Percentiles rank a stretch among this genome's conserved stretches.
These are phyloP conservation scores for Adansonia madagascariensis DNA, from an alignment of 441 rosid species.

Conservation along the genomic window DNA sequence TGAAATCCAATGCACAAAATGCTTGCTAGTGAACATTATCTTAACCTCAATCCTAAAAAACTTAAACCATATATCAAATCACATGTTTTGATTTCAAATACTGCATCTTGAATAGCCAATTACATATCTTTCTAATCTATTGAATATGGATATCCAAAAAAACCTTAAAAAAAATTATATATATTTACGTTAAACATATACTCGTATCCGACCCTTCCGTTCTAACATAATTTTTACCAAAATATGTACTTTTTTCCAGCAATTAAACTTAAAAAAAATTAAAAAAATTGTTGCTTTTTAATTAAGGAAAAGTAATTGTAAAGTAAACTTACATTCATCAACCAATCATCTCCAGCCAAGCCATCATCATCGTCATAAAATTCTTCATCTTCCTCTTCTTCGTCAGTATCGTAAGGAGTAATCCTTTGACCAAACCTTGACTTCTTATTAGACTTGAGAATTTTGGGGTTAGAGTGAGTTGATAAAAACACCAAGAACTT, in stretches of 20 bases:
- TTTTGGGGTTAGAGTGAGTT: slow-evolving; percentile 76
- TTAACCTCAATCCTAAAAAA: neutral
- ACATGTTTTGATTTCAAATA: neutral
- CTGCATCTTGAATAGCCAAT: neutral
- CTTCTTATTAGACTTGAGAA: slow-evolving; percentile 72
- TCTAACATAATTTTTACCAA: neutral
- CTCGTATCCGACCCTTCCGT: no score
- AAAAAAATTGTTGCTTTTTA: neutral
- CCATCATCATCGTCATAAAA: slow-evolving; percentile 39
- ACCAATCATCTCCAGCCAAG: slow-evolving; percentile 47
- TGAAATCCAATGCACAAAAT: slow-evolving; percentile 1
- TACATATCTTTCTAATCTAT: neutral
- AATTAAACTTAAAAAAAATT: neutral
- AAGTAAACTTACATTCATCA: slow-evolving; percentile 53
- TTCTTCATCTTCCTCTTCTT: slow-evolving; percentile 38
- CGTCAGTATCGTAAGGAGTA: slow-evolving; percentile 55
- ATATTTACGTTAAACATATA: no score
- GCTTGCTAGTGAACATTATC: neutral
- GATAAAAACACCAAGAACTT: slow-evolving; percentile 51
- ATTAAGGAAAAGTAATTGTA: neutral
- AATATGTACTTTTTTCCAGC: neutral
- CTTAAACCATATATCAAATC: neutral
- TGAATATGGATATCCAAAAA: no score
- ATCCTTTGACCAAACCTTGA: slow-evolving; percentile 58
- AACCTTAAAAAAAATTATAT: no score